These are phyloP conservation scores for Ustulina deusta DNA, from an alignment of 2,329 filamentous ascomycete genomes.

Conservation along the genomic window DNA sequence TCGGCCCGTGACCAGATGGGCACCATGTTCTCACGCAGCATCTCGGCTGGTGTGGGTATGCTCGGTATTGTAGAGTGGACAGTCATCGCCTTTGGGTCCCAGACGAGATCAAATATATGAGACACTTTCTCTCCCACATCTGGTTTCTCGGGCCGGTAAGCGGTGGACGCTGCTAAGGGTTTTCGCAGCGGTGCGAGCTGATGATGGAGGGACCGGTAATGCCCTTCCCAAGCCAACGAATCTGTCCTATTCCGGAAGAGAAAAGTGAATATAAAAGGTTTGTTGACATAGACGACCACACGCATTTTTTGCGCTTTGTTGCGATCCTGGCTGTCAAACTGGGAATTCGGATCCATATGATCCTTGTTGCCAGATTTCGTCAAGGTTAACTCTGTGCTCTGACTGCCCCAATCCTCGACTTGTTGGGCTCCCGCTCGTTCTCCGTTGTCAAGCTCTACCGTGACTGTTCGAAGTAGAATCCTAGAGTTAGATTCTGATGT, in stretches of 20 bases:
- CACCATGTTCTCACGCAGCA: slow-evolving; percentile 44
- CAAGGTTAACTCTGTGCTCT: slow-evolving; percentile 48
- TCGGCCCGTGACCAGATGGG: slow-evolving; percentile 69
- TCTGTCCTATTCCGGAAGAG: slow-evolving; percentile 74
- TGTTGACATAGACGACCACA: slow-evolving; percentile 78
- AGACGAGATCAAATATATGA: slow-evolving; percentile 72
- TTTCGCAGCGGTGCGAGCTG: slow-evolving; percentile 71
- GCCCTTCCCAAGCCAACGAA: slow-evolving; percentile 65
- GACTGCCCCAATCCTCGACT: slow-evolving; percentile 60
- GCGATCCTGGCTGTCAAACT: slow-evolving; percentile 62
- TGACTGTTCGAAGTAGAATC: slow-evolving; percentile 73
- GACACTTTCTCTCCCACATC: slow-evolving; percentile 52
- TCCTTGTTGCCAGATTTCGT: slow-evolving; percentile 39
- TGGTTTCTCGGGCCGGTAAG: slow-evolving; percentile 66
- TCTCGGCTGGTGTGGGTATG: slow-evolving; percentile 64
- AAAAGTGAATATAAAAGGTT: slow-evolving; percentile 82
- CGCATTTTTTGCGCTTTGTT: slow-evolving; percentile 70
- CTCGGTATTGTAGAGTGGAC: slow-evolving; percentile 75
- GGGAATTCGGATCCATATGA: slow-evolving; percentile 39
- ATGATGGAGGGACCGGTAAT: slow-evolving; percentile 71
- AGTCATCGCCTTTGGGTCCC: slow-evolving; percentile 68
- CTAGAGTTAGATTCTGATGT: slow-evolving; percentile 62
- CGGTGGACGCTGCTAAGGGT: slow-evolving; percentile 67
- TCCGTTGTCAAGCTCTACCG: slow-evolving; percentile 70
- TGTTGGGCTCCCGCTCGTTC: slow-evolving; percentile 59